These are phyloP conservation scores for Candida ovalis DNA, from an alignment of 805 yeast species.

Conservation along the genomic window DNA sequence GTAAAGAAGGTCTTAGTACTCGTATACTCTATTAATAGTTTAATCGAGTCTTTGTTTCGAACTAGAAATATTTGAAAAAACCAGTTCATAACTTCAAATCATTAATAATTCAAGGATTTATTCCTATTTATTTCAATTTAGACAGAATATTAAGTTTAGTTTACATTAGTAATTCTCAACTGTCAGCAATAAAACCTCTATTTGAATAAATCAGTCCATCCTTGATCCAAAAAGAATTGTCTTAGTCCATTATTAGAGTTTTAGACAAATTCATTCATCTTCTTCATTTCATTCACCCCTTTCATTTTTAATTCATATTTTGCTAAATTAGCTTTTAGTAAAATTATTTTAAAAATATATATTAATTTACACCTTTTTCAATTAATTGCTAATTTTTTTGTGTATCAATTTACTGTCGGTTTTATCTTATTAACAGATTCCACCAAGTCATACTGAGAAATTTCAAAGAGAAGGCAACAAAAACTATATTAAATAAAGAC, in stretches of 20 bases:
- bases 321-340: not conserved
- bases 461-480: slow-evolving; percentile 1
- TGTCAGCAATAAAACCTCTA: not conserved
- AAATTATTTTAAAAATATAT: not conserved
- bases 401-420: not conserved
- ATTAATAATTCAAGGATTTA: not conserved
- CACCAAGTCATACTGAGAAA: slow-evolving; percentile 2
- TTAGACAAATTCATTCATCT: not conserved
- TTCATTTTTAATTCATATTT: not conserved
- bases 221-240: not conserved
- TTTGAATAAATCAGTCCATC: not conserved
- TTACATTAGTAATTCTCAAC: not conserved
- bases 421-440: not conserved
- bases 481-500: not conserved
- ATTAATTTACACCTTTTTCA: not conserved
- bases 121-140: not conserved
- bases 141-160: not conserved
- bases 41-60: slow-evolving; percentile 1
- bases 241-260: no score
- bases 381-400: not conserved
- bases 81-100: not conserved
- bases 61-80: no score
- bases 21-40: not conserved
- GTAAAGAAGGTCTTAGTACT: not conserved
- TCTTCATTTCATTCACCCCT: not conserved